These are phyloP conservation scores for Globisporangium alternatum DNA, from an alignment of 352 stramenopile species.

Conservation along the genomic window DNA sequence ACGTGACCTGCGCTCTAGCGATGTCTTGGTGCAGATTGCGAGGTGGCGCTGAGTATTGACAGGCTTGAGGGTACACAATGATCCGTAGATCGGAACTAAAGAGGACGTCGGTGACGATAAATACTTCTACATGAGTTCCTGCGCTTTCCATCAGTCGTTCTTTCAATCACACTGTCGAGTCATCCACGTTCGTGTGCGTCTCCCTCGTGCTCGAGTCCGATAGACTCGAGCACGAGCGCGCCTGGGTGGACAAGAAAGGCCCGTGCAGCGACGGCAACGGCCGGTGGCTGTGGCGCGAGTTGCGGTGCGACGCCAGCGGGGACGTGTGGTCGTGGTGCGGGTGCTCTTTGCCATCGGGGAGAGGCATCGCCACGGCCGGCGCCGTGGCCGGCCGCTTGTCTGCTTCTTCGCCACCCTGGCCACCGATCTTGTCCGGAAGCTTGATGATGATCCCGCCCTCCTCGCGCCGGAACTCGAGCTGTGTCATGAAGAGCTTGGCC, in stretches of 20 bases:
- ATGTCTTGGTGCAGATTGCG: too few relatives aligned
- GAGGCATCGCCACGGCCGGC: neutral
- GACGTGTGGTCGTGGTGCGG: conserved; percentile 5
- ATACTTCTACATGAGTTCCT: neutral
- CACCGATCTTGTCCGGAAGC: conserved; percentile 39
- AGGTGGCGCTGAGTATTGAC: too few relatives aligned
- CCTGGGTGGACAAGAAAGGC: neutral
- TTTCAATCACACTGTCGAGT: neutral
- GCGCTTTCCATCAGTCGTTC: neutral
- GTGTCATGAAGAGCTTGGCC: conserved; percentile 37
- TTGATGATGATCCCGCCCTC: conserved; percentile 69
- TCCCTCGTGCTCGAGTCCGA: conserved; percentile 2
- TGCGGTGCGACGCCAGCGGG: conserved; percentile 3
- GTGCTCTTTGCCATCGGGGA: conserved; percentile 11
- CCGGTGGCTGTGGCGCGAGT: conserved; percentile 14
- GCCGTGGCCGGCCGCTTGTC: neutral
- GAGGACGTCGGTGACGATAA: neutral
- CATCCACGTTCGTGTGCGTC: neutral
- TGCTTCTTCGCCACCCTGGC: conserved; percentile 20
- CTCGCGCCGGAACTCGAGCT: conserved; percentile 61
- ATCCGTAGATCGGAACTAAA: too few relatives aligned
- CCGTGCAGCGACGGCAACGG: neutral
- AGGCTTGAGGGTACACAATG: too few relatives aligned
- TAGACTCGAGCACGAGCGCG: conserved; percentile 4
- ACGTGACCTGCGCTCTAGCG: too few relatives aligned